Base-by-base conservation (phyloP, 768 basidiomycete species). In the Ephemerocybe angulata region DNA sequence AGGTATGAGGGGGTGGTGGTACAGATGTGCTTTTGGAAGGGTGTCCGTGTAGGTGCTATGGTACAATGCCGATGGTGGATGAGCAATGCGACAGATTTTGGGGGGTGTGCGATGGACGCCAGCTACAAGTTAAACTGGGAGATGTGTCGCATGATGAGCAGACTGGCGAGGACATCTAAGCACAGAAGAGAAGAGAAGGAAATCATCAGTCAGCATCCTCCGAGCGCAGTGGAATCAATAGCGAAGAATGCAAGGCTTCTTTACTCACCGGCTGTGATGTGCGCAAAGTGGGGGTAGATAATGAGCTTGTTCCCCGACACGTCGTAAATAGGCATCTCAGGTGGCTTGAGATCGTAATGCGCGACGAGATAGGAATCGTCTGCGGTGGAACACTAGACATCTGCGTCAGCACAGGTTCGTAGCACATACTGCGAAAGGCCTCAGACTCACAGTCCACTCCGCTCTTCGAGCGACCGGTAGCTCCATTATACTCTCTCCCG, bases 401-500 rank as follows among this genome's bases (percentile, higher is more conserved):
- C n/a, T n/a, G n/a, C n/a, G n/a, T n/a, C n/a, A n/a, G n/a, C n/a
- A n/a, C n/a, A n/a, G 4, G 55, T 37, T 7, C 24, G 30, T 17
- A 54, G 49, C 46, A 30, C 53, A 4, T 11, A n/a, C 17, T 24
- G 35, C 10, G 6, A 27, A 21, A 21, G 30, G 57, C 59, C 40
- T 37, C 42, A 29, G 12, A 78, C 88, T 65, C 66, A 90, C 88
- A 65, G 87, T 76, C 88, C 88, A 90, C 70, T 89, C 86, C 55
- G 86, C 17, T 78, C 83, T 7, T 75, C 73, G 28, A 77, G 66
- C 37, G 72, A 72, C 28, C 76, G 76, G 67, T 82, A 72, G 27
- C 78, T 77, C 88, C 88, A 90, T 76, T 76, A 60, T 89, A 89
- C 62, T 89, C 87, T 25, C 75, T 75, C 30, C 86, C 86, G 64